phyloP scores from a whole-genome alignment of 345 rosid genomes.

The Anacardium occidentale region DNA sequence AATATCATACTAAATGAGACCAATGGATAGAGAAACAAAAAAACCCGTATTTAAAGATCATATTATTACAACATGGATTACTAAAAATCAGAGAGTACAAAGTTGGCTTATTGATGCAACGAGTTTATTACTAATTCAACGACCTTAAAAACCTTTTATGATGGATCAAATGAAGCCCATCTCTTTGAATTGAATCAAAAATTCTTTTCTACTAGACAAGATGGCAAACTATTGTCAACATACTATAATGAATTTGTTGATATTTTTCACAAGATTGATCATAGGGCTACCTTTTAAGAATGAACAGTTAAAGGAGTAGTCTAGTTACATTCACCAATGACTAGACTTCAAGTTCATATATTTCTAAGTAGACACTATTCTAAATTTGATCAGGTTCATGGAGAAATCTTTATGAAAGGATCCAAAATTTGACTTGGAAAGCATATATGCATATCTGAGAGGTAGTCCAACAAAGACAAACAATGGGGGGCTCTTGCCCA shows the following conservation, averaged over 20 bases:
- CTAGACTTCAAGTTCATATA: slow-evolving; percentile 18
- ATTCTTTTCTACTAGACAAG: not conserved
- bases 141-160: not conserved
- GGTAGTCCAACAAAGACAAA: too few species aligned
- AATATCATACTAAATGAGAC: not conserved
- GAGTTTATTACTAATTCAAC: not conserved
- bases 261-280: slow-evolving; percentile 6
- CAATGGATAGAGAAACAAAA: too few species aligned
- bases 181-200: not conserved
- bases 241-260: slow-evolving; percentile 7
- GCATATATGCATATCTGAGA: not conserved
- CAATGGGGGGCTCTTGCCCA: too few species aligned
- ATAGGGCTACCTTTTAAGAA: not conserved
- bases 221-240: not conserved
- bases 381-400: slow-evolving; percentile 3
- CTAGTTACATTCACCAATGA: not conserved
- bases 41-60: not conserved
- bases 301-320: not conserved
- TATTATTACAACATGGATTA: not conserved
- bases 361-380: not conserved
- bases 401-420: slow-evolving; percentile 12
- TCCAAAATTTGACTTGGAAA: slow-evolving; percentile 8
- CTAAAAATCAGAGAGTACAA: not conserved
- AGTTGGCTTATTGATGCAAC: not conserved
- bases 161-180: not conserved